phyloP scores from a whole-genome alignment of 495 filamentous ascomycete species.

The Diplogelasinospora grovesii region DNA sequence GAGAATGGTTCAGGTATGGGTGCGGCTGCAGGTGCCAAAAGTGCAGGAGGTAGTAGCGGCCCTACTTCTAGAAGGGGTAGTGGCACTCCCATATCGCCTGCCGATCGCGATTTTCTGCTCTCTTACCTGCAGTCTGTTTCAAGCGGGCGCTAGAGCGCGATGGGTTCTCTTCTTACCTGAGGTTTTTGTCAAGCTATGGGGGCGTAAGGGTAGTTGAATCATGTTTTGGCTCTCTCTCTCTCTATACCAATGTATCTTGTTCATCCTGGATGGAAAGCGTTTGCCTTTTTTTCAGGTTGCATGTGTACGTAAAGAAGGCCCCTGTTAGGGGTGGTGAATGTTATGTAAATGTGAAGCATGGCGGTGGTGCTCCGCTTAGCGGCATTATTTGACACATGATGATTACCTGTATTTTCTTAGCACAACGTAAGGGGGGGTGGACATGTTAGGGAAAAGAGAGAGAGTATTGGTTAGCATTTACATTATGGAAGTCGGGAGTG shows the following conservation, averaged over 20 bases:
- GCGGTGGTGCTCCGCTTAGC: no score
- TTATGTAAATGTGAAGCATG: no score
- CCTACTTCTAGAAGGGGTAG: conserved; percentile 37
- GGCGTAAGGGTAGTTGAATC: not conserved
- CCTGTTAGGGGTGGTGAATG: no score
- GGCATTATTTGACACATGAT: no score
- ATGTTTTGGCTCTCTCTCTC: no score
- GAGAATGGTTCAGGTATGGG: conserved; percentile 18
- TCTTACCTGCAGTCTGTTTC: conserved; percentile 56
- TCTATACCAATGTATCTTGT: not conserved
- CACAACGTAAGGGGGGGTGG: no score
- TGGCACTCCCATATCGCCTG: conserved; percentile 53
- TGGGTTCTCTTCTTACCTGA: conserved; percentile 75
- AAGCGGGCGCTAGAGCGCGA: conserved; percentile 32
- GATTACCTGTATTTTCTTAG: no score
- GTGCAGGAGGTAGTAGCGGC: not conserved
- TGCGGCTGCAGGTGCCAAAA: not conserved
- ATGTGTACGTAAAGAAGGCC: no score
- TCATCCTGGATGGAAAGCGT: not conserved
- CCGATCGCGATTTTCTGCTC: conserved; percentile 70
- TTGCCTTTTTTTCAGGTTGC: not conserved
- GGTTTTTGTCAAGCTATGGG: conserved; percentile 27
- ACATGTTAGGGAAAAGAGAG: no score
- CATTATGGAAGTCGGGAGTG: no score
- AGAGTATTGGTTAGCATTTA: no score